Base-by-base conservation (phyloP, 805 yeast species). In the Alloascoidea africana region DNA sequence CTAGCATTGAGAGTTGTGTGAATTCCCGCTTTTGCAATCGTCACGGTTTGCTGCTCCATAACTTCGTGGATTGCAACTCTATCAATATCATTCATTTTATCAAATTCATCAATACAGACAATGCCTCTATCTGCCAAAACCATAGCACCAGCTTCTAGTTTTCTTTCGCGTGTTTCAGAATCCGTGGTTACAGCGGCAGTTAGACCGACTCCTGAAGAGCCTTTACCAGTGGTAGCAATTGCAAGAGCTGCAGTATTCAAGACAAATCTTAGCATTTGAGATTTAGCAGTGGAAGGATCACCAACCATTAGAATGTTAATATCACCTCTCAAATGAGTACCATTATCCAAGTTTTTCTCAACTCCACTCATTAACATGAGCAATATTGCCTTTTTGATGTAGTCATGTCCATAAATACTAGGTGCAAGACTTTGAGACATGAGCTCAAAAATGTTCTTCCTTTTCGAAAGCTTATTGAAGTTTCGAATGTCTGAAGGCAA, bases 141-240 rank as follows among this genome's bases (percentile, higher is more conserved):
- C 96, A 91, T 89, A 3, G 98, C 98, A 68, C 98, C 98, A 1
- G 97, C 98, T 60, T 91, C 98, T 46, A 91, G 65, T 48, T 94
- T 71, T 51, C 96, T 70, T 60, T 91, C 98, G 42, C 97, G 97
- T 0, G 98, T 91, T 58, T 91, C 98, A 51, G 78, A 80, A 58
- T 91, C 98, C 1, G 87, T 72, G 4, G 96, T 87, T 2, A 91
- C 98, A 1, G 98, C 98, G 14, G 98, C 98, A 0, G 98, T 91
- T 51, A 91, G 70, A 84, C 98, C 98, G 34, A 91, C 98, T 57
- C 98, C 98, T 1, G 97, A 87, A n/a, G 97, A 89, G 44, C 98
- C 98, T 57, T 95, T 76, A 65, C 98, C 98, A 0, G 98, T 91
- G 1, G 98, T 91, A 17, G 97, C 96, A 48, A 91, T 86, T 2